Conservation (phyloP, 2,329 filamentous ascomycete genomes). For the Penicillium sp. region DNA sequence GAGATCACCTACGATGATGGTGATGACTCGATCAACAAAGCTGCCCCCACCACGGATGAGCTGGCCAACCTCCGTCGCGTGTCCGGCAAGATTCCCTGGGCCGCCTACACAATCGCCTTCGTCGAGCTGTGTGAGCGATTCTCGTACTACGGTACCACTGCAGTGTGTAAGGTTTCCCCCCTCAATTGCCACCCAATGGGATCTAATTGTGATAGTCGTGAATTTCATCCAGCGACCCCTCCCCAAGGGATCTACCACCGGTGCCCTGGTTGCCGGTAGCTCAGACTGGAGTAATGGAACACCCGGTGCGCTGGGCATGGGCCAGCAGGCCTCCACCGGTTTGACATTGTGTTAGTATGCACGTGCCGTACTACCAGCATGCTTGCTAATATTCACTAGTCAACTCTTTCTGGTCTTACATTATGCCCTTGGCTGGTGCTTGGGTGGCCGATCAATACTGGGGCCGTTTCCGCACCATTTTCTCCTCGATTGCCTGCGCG, state of each 20-base stretch:
- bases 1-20: neutral
- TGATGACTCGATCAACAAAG: constrained; percentile 9
- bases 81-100: constrained; percentile 56
- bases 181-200: neutral
- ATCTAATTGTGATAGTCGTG: constrained; percentile 46
- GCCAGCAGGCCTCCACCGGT: constrained; percentile 57
- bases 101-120: constrained; percentile 69
- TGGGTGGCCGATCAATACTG: constrained; percentile 68
- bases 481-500: constrained; percentile 64
- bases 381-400: constrained; percentile 29
- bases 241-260: constrained; percentile 57
- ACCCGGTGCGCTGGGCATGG: constrained; percentile 60
- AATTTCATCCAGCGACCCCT: constrained; percentile 64
- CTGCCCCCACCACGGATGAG: constrained; percentile 36
- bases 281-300: constrained; percentile 21
- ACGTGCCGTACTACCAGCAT: neutral
- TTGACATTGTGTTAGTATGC: constrained; percentile 46
- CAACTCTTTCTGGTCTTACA: constrained; percentile 64
- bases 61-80: constrained; percentile 37
- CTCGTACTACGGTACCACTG: constrained; percentile 72
- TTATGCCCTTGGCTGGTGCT: constrained; percentile 60
- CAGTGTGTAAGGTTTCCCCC: constrained; percentile 57
- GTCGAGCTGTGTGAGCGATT: constrained; percentile 76
- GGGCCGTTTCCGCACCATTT: constrained; percentile 70
- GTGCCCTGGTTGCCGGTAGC: constrained; percentile 34